These are phyloP conservation scores for Colletotrichum australisinense DNA, from an alignment of 2,329 filamentous ascomycete genomes.

Conservation along the genomic window DNA sequence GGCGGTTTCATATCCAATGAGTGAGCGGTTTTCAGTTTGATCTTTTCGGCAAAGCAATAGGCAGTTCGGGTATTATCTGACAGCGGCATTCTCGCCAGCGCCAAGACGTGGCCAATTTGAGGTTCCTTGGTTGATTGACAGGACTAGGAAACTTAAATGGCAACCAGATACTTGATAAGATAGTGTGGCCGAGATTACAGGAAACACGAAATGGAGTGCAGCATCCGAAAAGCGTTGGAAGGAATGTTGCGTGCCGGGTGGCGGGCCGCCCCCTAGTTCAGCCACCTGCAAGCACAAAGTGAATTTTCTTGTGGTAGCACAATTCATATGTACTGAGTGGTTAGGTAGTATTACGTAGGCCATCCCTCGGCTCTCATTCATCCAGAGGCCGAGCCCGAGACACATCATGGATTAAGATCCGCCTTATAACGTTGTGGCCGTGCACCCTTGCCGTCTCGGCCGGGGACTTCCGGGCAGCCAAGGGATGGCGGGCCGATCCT, in stretches of 20 bases:
- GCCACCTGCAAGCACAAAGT: neutral
- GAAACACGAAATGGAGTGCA: neutral
- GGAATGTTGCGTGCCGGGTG: neutral
- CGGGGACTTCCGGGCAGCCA: neutral
- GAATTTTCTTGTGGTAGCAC: neutral
- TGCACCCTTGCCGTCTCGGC: neutral
- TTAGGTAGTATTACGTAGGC: neutral
- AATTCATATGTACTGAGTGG: neutral
- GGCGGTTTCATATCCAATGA: neutral
- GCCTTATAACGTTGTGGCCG: slow-evolving; percentile 27
- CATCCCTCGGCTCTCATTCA: neutral
- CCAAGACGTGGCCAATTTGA: neutral
- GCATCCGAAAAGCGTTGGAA: neutral
- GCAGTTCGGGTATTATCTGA: neutral
- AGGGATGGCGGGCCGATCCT: slow-evolving; percentile 24
- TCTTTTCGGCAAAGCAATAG: neutral
- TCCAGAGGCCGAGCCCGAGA: neutral
- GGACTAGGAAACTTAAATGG: neutral
- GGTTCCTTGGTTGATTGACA: neutral
- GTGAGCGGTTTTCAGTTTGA: neutral
- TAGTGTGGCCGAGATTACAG: neutral
- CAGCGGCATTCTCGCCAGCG: neutral
- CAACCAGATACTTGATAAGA: neutral
- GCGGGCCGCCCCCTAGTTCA: neutral
- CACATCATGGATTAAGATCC: neutral